Base-by-base conservation (phyloP, 176 grass and related monocot species). In the Dendrocalamus sinicus region DNA sequence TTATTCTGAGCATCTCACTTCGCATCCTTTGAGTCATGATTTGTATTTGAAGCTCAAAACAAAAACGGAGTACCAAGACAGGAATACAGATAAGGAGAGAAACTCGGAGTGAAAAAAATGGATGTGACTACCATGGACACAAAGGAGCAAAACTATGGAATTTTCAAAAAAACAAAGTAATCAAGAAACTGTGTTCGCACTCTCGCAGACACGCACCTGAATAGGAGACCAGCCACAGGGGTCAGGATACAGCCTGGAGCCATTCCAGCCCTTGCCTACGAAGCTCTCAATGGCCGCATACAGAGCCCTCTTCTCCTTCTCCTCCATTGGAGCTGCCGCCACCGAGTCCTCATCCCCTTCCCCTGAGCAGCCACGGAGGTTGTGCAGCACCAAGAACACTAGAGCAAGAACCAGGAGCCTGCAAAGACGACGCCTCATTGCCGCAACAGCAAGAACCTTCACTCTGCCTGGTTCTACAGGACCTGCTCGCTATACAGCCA, bases 211-310 rank as follows among this genome's bases (percentile, higher is more conserved):
- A 30, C 20, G 35, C 68, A 96, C 97, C 97, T 99, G 97, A 73
- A 99, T 96, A 9, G 94, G 97, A 41, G 97, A 91, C 97, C 92
- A 95, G 70, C 97, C 97, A 71, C 97, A 99, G 9, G 97, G 97
- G 73, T 99, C 97, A 0, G 94, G 97, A 52, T 94, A 99, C 50
- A 99, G 83, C 32, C 24, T 79, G 17, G 94, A 94, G 67, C 97
- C 97, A 53, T 99, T 99, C 97, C 97, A 99, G 0, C 63, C 86
- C 30, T 78, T 88, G 45, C 97, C 97, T 26, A 99, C 97, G 78
- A 99, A 94, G 76, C 90, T 46, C 81, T 91, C 82, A 58, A 99
- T 90, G 84, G 91, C 90, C 3, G 78, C 81, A 57, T 91, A 99
- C 7, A 99, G 90, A 0, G 94, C 86, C 72, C 80, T 23, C 83